Base-by-base conservation (phyloP, 1,284 basidiomycete species). In the Stygiomarasmius scandens region DNA sequence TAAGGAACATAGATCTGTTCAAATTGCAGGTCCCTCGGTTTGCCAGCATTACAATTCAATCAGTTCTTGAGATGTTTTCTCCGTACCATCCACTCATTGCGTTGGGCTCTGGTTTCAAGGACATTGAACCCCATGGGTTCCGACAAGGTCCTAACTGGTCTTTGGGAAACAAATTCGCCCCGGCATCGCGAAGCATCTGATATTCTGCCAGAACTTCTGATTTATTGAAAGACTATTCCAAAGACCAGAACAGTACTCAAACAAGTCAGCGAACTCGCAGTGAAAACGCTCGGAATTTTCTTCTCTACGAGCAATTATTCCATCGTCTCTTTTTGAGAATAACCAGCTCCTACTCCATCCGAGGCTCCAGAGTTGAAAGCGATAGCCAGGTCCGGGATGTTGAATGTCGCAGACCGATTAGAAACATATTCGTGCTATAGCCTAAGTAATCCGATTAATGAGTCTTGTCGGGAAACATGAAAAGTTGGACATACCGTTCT, bases 321-420 rank as follows among this genome's bases (percentile, higher is more conserved):
- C 11, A 55, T 55, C 20, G 54, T 55, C 2, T 49, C 24, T 27
- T 48, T 25, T 38, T 38, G 44, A 1, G 38, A 44, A 2, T 43
- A 20, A 5, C 11, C 23, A 24, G 16, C 11, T 2, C 23, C 22
- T 12, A 16, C 5, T 41, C 56, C 46, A 71, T 58, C 0, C 70
- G 66, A 68, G 9, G 63, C 58, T 1, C 70, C 69, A 14, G 69
- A 69, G 55, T 74, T 70, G 62, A 74, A 73, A 0, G 69, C 71
- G 29, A 72, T 61, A 2, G 69, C 68, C 11, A 74, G 62, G 48
- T 71, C 71, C 0, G 72, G 73, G 22, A 58, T 64, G 14, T 47
- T 58, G 58, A 66, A 68, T 25, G 45, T 44, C n/a, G 22, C 24
- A 1, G 57, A 67, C 29, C 59, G 55, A 1, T 54, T 57, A 3